Evolutionary conservation across 2,329 filamentous ascomycete species (phyloP), one percentile per base, ranked within the genome.

Genomic region (Bipolaris victoriae): DNA sequence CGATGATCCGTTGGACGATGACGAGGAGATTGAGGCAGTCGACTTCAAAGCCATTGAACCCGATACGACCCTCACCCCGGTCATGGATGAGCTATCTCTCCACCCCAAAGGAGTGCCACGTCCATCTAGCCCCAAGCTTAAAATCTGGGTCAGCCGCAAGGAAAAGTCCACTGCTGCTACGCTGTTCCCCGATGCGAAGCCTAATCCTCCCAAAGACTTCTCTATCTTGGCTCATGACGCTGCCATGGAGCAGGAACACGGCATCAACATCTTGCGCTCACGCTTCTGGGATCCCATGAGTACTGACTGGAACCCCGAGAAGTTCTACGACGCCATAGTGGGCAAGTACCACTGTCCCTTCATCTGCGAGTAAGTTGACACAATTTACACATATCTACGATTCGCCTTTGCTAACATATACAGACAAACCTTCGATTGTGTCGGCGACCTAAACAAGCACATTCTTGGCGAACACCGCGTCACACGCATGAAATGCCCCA

Each of bases 321-420:
- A 75, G 5, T 88, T 86, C 75, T 80, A 69, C 53, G 75, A 81
- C 39, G 50, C 71, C 0, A 70, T 79, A 29, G 74, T 78, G 1
- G 68, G 75, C 44, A 78, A 75, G 47, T 89, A 80, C 74, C 77
- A 72, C 52, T 89, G 87, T 52, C 86, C 86, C 0, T 80, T 83
- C 53, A 63, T 70, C 3, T 89, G 87, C 80, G 73, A 76, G 80
- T 84, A 76, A 77, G 71, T 66, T 5, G 5, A 9, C 22, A 3
- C 9, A 7, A 35, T 15, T n/a, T 11, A 13, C 20, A 36, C 3
- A 2, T 13, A 6, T 7, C 37, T 3, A 6, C 4, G 7, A 1
- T 7, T 26, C 26, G 7, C 49, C 41, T 47, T 4, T 26, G 31
- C 59, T 58, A 52, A 63, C 2, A 13, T n/a, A n/a, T 9, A 13